phyloP scores from a whole-genome alignment of 495 filamentous ascomycete species.

The Symbiotaphrina buchneri region DNA sequence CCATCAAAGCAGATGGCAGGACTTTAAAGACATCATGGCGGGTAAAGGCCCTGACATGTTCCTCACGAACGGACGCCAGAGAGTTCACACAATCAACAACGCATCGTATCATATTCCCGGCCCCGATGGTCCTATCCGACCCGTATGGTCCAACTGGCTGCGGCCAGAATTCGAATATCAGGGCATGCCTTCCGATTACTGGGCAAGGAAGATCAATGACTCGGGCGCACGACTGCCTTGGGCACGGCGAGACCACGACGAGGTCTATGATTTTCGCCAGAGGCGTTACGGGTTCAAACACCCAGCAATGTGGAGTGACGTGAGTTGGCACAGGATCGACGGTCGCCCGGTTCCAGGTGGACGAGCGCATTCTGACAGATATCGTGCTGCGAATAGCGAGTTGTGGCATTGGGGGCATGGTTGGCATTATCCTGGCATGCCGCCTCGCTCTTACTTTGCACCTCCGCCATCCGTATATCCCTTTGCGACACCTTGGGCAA shows the following conservation, averaged over 20 bases:
- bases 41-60: constrained; percentile 22
- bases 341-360: neutral
- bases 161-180: neutral
- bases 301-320: neutral
- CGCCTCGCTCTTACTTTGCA: neutral
- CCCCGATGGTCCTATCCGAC: too few relatives aligned
- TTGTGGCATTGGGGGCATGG: neutral
- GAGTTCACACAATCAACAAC: too few relatives aligned
- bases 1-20: too few relatives aligned
- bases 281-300: neutral
- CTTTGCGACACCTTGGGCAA: neutral
- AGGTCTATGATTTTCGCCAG: neutral
- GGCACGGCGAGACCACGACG: neutral
- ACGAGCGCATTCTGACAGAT: neutral
- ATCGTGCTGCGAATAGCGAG: neutral
- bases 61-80: constrained; percentile 10
- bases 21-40: constrained; percentile 16
- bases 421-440: neutral
- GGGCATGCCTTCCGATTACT: neutral
- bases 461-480: neutral
- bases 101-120: constrained; percentile 2
- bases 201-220: too few relatives aligned
- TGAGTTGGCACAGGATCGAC: neutral
- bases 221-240: neutral
- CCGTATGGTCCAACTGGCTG: constrained; percentile 4